Conservation (phyloP, 163 green algal species). For the Chlamydomonas reinhardtii region DNA sequence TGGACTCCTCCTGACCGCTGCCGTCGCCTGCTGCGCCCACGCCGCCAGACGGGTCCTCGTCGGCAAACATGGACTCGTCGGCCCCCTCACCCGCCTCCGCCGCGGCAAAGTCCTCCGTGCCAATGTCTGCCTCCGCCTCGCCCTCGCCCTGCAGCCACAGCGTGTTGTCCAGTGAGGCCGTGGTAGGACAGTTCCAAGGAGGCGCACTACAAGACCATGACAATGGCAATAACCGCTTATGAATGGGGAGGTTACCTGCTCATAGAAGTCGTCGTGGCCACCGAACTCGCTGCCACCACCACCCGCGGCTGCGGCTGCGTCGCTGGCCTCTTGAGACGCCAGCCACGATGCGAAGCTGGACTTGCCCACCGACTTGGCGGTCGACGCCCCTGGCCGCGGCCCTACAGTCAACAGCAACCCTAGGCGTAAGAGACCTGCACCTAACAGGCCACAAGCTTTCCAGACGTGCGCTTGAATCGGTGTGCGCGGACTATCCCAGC, state of each 20-base stretch:
- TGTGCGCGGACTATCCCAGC: no score
- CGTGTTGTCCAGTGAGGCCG: no score
- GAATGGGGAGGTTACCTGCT: background rate
- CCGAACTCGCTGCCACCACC: slow-evolving; percentile 17
- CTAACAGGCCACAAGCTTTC: no score
- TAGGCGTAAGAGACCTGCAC: no score
- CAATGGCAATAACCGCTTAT: no score
- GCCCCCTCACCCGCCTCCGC: slow-evolving; percentile 14
- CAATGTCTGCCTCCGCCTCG: slow-evolving; percentile 7
- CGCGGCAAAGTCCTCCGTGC: slow-evolving; percentile 25
- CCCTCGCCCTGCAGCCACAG: background rate
- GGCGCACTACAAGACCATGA: no score
- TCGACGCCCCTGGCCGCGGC: slow-evolving; percentile 12
- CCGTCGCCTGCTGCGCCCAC: background rate
- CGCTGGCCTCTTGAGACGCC: slow-evolving; percentile 40
- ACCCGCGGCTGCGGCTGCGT: no score
- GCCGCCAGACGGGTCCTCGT: slow-evolving; percentile 1
- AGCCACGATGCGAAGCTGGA: slow-evolving; percentile 57
- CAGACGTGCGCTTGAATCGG: no score
- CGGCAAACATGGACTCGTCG: slow-evolving; percentile 41
- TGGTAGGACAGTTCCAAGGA: no score
- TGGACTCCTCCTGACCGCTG: slow-evolving; percentile 22
- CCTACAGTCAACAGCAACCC: background rate
- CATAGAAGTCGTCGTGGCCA: slow-evolving; percentile 44
- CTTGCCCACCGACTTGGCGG: slow-evolving; percentile 30